Evolutionary conservation across 2,329 filamentous ascomycete genomes (phyloP).

Genomic region (Botryotinia narcissicola): DNA sequence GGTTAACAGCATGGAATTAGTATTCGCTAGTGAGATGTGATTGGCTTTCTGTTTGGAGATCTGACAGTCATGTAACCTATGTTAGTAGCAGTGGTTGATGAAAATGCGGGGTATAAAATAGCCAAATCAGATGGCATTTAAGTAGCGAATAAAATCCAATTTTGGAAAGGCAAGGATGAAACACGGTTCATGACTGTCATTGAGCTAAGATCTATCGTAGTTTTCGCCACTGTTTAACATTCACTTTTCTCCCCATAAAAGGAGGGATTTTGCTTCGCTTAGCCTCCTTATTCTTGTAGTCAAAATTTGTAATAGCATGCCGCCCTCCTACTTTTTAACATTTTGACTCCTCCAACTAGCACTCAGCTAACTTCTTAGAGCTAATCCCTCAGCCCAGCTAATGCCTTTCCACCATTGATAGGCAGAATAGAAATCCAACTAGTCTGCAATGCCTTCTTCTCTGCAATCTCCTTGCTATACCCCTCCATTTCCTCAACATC

Average conservation of each 20-base stretch:
- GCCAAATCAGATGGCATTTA: not conserved
- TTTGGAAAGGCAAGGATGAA: not conserved
- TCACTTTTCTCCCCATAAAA: not conserved
- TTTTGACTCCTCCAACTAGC: not conserved
- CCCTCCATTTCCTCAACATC: slow-evolving; percentile 39
- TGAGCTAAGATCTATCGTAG: not conserved
- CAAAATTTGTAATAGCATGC: not conserved
- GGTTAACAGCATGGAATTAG: not conserved
- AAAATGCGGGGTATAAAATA: not conserved
- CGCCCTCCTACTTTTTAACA: not conserved
- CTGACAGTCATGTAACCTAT: not conserved
- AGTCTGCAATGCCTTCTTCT: slow-evolving; percentile 32
- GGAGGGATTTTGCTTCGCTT: not conserved
- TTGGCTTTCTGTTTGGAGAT: not conserved
- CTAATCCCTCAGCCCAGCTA: not conserved
- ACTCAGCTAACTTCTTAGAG: not conserved
- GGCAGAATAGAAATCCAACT: slow-evolving; percentile 7
- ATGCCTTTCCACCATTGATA: not conserved
- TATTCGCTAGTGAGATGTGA: not conserved
- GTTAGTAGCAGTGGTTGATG: not conserved
- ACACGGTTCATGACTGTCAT: not conserved
- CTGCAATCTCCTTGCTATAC: slow-evolving; percentile 34
- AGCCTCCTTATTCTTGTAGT: not conserved
- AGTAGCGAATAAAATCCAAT: not conserved
- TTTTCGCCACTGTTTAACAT: not conserved